Base-by-base conservation (phyloP, 2,329 filamentous ascomycete species). In the Botryotinia narcissicola region DNA sequence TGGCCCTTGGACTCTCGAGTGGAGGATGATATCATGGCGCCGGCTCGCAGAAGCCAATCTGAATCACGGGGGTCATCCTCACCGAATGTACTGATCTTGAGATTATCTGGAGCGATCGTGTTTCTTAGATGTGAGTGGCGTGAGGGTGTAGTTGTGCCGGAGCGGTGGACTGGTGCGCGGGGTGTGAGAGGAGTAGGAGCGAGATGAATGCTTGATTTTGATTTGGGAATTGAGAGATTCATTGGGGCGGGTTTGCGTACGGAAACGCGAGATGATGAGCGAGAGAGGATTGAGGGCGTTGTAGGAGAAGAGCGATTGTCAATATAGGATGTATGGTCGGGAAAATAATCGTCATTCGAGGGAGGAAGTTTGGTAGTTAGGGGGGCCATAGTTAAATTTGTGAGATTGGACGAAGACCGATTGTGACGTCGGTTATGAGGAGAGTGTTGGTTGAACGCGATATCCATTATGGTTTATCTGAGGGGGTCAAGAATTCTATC, bases 1-100 rank as follows among this genome's bases (percentile, higher is more conserved):
- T 92, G 90, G 22, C 91, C 91, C 81, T 92, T 92, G 78, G 84
- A 90, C 79, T 92, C 90, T 73, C 90, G 84, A 29, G 89, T 85
- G 79, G 90, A 88, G 70, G 86, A 86, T 73, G 87, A 87, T 77
- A 92, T 87, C 64, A 90, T 80, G 10, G 89, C 89, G 64, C 90
- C 90, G 0, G 89, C 87, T 44, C 90, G 86, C 37, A 91, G 83
- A 63, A 92, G 82, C 90, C 90, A 92, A 81, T 91, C 90, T 73
- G 87, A 88, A 77, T 90, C 86, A 73, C 83, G 83, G 54, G 81
- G 81, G 75, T 86, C 83, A 70, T 76, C 69, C 57, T 75, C 67
- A 71, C 78, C 74, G 75, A 80, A 70, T 74, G 79, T 72, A 80
- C 80, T 76, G 14, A 77, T 54, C 8, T 42, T 42, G 16, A 76